Evolutionary conservation across 2,329 filamentous ascomycete species (phyloP).

Genomic region (Diaporthe sp.): DNA sequence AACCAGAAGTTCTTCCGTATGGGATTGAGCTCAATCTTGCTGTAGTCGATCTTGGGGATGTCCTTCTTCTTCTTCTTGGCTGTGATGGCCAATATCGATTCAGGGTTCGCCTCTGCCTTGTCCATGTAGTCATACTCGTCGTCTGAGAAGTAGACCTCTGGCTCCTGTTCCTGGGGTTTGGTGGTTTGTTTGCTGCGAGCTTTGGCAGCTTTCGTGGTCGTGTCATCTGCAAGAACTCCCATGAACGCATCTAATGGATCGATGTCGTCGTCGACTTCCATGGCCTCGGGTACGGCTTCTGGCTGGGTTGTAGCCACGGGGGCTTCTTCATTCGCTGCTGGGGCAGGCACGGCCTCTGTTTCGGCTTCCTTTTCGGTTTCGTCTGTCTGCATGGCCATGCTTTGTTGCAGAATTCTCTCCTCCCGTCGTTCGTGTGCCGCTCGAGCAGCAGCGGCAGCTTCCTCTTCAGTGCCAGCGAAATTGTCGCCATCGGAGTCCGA

Average conservation of each 20-base stretch:
- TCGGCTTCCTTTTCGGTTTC: conserved; percentile 48
- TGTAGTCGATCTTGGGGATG: conserved; percentile 88
- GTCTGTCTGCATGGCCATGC: conserved; percentile 62
- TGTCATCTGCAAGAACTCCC: conserved; percentile 74
- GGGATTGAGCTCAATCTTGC: conserved; percentile 85
- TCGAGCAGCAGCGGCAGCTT: conserved; percentile 86
- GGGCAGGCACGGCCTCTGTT: conserved; percentile 35
- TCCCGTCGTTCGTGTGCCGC: conserved; percentile 89
- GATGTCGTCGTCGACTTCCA: conserved; percentile 78
- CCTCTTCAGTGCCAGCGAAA: conserved; percentile 87
- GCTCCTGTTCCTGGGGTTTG: conserved; percentile 72
- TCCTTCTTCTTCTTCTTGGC: conserved; percentile 92
- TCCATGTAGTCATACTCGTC: conserved; percentile 75
- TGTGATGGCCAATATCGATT: conserved; percentile 66
- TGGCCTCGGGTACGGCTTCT: conserved; percentile 54
- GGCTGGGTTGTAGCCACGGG: conserved; percentile 39
- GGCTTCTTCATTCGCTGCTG: conserved; percentile 44
- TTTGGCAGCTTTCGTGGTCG: conserved; percentile 47
- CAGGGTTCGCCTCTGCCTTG: conserved; percentile 62
- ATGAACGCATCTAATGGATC: conserved; percentile 99
- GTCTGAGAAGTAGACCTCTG: conserved; percentile 90
- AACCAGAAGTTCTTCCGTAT: conserved; percentile 97
- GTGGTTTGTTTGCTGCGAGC: conserved; percentile 53
- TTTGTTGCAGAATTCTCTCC: conserved; percentile 69
- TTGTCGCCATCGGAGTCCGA: conserved; percentile 79